Conservation (phyloP, 1,284 basidiomycete genomes). For the Agroathelia rolfsii region DNA sequence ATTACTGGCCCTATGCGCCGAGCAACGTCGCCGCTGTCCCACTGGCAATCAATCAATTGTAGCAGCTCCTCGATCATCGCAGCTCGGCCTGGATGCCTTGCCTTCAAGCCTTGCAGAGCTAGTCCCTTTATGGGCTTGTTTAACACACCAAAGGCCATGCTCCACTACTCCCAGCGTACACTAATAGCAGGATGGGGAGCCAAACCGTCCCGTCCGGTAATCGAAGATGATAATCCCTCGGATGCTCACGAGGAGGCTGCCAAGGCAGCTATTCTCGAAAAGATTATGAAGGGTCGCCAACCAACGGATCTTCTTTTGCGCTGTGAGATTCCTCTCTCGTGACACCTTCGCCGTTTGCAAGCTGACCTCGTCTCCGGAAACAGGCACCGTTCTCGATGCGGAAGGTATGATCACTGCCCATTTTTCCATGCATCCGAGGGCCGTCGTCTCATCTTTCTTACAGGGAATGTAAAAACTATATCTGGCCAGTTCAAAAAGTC, state of each 20-base stretch:
- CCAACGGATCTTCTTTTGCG: constrained; percentile 75
- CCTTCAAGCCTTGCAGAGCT: too few species aligned
- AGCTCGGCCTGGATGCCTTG: too few species aligned
- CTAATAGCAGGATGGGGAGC: too few species aligned
- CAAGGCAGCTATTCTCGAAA: constrained; percentile 65
- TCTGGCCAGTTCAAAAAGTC: constrained; percentile 87
- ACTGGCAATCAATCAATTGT: too few species aligned
- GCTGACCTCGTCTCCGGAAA: constrained; percentile 9
- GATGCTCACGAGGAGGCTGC: constrained; percentile 59
- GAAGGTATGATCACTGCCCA: constrained; percentile 40
- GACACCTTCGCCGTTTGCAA: constrained; percentile 2
- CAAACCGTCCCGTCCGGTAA: too few species aligned
- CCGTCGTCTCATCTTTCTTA: constrained; percentile 19
- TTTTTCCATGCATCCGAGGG: constrained; percentile 9
- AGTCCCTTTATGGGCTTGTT: too few species aligned
- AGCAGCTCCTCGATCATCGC: too few species aligned
- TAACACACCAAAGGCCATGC: too few species aligned
- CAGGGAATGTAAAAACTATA: constrained; percentile 81
- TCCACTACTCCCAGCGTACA: too few species aligned
- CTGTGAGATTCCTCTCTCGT: constrained; percentile 40
- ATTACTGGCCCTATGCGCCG: too few species aligned
- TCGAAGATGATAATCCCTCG: constrained; percentile 23
- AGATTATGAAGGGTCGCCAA: constrained; percentile 72
- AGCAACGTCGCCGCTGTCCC: too few species aligned
- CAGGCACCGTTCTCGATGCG: constrained; percentile 81